A percentile compares a stretch with the other conserved stretches of the same genome.
phyloP scores from a whole-genome alignment of 345 rosid genomes.

The Brassica cretica region DNA sequence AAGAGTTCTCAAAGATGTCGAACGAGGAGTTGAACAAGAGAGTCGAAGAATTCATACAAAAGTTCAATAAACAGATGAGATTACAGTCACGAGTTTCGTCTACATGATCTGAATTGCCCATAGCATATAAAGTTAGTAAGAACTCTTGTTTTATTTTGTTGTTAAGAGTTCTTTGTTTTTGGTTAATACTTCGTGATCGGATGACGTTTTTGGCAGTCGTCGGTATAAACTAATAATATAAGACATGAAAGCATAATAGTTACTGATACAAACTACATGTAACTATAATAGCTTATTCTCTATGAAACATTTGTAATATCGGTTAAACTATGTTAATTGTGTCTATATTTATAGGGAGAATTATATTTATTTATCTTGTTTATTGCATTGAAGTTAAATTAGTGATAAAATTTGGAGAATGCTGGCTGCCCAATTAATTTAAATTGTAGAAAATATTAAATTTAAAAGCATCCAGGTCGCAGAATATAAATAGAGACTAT shows the following conservation, averaged over 20 bases:
- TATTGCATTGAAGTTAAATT: neutral
- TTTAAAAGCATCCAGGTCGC: neutral
- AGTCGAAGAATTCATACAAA: constrained; percentile 73
- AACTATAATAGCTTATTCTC: neutral
- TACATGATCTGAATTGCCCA: constrained; percentile 5
- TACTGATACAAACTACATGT: neutral
- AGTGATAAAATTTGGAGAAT: neutral
- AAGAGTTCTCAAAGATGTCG: constrained; percentile 67
- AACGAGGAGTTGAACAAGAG: constrained; percentile 68
- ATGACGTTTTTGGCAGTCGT: constrained; percentile 26
- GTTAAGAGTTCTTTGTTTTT: neutral
- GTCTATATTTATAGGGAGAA: neutral
- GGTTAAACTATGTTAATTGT: neutral
- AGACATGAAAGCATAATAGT: neutral
- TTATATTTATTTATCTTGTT: neutral
- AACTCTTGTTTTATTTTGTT: neutral
- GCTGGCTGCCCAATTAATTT: neutral
- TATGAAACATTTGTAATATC: neutral
- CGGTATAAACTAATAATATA: constrained; percentile 4
- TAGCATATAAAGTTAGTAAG: neutral
- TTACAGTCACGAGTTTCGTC: constrained; percentile 43
- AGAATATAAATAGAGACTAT: neutral
- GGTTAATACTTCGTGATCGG: neutral
- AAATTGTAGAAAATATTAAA: neutral
- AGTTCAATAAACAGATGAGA: constrained; percentile 59